Evolutionary conservation across 805 yeast species (phyloP), one percentile per base, ranked within the genome.

Genomic region (Ogataea methanolica): DNA sequence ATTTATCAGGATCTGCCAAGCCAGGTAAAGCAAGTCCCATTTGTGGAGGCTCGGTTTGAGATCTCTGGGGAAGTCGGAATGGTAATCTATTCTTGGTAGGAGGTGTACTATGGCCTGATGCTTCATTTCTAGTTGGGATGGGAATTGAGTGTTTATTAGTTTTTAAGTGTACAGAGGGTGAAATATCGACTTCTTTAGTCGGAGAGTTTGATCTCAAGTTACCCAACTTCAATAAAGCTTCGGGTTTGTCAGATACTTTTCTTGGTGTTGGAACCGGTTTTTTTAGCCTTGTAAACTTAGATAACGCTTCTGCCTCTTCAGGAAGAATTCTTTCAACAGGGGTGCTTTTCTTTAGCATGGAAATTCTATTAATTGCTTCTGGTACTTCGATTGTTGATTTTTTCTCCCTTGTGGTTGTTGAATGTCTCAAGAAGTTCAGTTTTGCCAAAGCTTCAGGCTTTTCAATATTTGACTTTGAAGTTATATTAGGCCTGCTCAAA

Each of bases 281-380:
- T 26, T 44, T 52, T 43, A 64, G 45, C 5, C 36, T 46, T 5
- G 50, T 39, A 9, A 54, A 46, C 36, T 47, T 52, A 31, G 39
- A 31, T 9, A 58, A 23, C 5, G 63, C 61, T 45, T 66, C 71
- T 2, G 68, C 65, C 17, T 52, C 47, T 12, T 51, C 50, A 3
- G 57, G 45, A 33, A 49, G 41, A 17, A 48, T 48, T 42, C 49
- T 58, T 5, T 46, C 51, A 2, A 49, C 39, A 5, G 59, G 58
- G 19, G 50, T 52, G 6, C 58, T 38, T 36, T 51, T 53, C 29
- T 44, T 52, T 42, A 62, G 47, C 15, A 36, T 45, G 12, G 54
- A 52, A 4, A 56, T 44, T 38, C 46, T 55, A 29, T 46, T 46
- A 33, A 66, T 47, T 1, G 69, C 70, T 42, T 65, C 70, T 4